Evolutionary conservation across 2,329 filamentous ascomycete species (phyloP).

Genomic region (Lasiodiplodia citricola): DNA sequence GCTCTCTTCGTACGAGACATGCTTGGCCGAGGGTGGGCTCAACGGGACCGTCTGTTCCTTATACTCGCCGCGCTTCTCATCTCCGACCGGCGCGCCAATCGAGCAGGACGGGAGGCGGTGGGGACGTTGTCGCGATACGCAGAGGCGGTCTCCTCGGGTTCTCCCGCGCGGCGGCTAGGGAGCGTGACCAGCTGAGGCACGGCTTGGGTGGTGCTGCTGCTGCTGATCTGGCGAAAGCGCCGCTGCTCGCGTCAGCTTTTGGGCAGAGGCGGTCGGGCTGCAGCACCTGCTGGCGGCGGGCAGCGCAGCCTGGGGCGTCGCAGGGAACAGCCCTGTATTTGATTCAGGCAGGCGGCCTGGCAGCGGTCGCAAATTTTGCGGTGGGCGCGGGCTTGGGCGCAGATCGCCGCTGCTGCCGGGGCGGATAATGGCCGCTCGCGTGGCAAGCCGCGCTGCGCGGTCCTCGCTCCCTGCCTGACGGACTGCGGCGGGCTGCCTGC

Average conservation of each 20-base stretch:
- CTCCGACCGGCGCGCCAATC: constrained; percentile 20
- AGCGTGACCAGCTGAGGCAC: constrained; percentile 21
- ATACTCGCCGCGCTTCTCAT: constrained; percentile 14
- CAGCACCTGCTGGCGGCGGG: background rate
- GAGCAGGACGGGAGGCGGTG: constrained; percentile 9
- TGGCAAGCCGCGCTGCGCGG: constrained; percentile 17
- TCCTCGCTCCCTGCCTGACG: constrained; percentile 14
- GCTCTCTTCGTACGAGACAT: constrained; percentile 14
- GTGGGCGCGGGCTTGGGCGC: constrained; percentile 10
- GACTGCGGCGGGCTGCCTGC: constrained; percentile 4
- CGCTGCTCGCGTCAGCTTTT: constrained; percentile 23
- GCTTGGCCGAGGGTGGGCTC: constrained; percentile 1
- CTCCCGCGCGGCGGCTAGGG: constrained; percentile 18
- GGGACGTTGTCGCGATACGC: constrained; percentile 19
- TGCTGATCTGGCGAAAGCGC: constrained; percentile 23
- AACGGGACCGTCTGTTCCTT: constrained; percentile 16
- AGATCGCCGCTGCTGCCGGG: constrained; percentile 22
- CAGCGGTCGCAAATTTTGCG: constrained; percentile 16
- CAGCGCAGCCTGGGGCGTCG: constrained; percentile 1
- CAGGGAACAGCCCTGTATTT: constrained; percentile 21
- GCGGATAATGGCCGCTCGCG: constrained; percentile 21
- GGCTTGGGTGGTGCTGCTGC: constrained; percentile 6
- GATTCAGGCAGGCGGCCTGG: constrained; percentile 19
- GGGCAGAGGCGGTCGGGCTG: constrained; percentile 23
- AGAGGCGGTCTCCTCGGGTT: constrained; percentile 11